Evolutionary conservation across 108 stramenopile genomes (phyloP).

Genomic region (Cyclotella cryptica): DNA sequence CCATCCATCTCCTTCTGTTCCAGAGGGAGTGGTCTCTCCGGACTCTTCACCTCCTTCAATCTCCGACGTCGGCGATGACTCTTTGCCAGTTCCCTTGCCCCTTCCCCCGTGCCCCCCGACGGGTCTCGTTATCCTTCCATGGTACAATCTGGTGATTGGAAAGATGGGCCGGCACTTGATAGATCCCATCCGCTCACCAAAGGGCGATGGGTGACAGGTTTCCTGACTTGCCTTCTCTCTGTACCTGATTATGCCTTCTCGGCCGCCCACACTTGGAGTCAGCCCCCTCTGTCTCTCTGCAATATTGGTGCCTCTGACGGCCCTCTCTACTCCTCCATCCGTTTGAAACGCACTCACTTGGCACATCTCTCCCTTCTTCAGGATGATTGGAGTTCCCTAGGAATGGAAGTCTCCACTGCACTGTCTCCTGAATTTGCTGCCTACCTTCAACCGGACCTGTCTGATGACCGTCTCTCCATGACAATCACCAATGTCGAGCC

Average conservation of each 20-base stretch:
- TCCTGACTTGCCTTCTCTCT: background rate
- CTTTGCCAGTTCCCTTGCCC: background rate
- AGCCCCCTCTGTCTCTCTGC: background rate
- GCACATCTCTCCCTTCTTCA: conserved; percentile 1
- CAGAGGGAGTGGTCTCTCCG: background rate
- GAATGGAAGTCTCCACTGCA: background rate
- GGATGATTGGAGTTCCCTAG: background rate
- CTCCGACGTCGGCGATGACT: background rate
- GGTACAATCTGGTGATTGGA: background rate
- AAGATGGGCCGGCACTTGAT: background rate
- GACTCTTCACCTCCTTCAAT: background rate
- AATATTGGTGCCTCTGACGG: background rate
- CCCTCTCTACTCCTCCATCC: background rate
- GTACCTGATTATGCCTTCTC: background rate
- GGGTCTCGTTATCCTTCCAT: background rate
- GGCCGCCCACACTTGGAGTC: background rate
- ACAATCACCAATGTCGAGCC: background rate
- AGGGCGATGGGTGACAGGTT: background rate
- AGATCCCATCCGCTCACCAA: background rate
- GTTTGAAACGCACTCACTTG: background rate
- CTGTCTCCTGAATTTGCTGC: background rate
- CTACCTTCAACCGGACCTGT: background rate
- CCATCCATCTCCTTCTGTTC: background rate
- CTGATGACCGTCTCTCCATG: background rate
- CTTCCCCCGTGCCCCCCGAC: background rate